Evolutionary conservation across 306 rosid species (phyloP).

Genomic region (Cicer yamashitae): DNA sequence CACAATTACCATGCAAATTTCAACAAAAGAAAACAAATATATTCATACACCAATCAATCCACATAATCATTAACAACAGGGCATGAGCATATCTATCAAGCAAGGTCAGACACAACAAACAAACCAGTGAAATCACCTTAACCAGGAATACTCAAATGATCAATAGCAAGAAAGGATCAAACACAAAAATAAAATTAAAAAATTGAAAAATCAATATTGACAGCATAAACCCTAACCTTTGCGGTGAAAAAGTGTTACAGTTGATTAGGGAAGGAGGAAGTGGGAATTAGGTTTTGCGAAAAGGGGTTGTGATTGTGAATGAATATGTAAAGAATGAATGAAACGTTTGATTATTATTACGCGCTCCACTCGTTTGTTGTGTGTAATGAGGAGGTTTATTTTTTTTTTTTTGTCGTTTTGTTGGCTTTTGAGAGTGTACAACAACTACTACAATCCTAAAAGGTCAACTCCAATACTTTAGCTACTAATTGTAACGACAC

Average conservation of each 20-base stretch:
- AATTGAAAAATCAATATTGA: conserved; percentile 33
- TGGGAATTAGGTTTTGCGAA: conserved; percentile 26
- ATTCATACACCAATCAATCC: conserved; percentile 11
- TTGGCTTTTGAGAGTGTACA: not conserved
- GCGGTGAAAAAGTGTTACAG: conserved; percentile 28
- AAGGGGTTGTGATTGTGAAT: conserved; percentile 21
- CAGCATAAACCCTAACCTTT: conserved; percentile 44
- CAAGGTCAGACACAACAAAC: not conserved
- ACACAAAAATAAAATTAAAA: not conserved
- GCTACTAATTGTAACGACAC: too few relatives aligned
- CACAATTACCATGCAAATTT: conserved; percentile 33
- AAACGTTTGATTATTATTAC: conserved; percentile 10
- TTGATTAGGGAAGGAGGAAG: conserved; percentile 1
- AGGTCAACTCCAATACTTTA: not conserved
- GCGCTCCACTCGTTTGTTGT: not conserved
- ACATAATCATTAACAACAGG: not conserved
- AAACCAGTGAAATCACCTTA: not conserved
- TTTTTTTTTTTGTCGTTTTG: not conserved
- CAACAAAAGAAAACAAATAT: conserved; percentile 12
- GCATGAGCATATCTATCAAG: conserved; percentile 12
- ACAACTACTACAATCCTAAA: not conserved
- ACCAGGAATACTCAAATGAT: conserved; percentile 7
- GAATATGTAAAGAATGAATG: conserved; percentile 34
- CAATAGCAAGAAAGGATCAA: conserved; percentile 24
- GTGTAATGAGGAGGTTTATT: too few relatives aligned